These are phyloP conservation scores for Corylus avellana DNA, from an alignment of 306 rosid species.

Conservation along the genomic window DNA sequence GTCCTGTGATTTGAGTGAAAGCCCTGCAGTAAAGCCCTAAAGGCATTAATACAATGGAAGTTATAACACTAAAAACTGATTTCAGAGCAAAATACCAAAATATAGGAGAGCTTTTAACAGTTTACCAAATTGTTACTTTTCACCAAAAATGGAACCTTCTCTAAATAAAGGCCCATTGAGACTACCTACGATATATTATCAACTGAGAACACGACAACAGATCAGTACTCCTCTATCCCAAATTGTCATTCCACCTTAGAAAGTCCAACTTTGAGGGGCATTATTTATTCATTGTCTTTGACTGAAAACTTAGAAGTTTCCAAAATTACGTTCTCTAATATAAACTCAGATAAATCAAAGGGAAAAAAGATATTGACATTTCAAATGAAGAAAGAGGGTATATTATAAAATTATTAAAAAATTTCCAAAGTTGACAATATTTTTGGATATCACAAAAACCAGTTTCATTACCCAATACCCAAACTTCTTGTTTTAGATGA, in stretches of 20 bases:
- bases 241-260: too few relatives aligned
- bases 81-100: neutral
- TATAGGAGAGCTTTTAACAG: neutral
- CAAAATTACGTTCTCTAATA: too few relatives aligned
- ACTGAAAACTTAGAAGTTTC: too few relatives aligned
- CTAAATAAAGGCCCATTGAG: neutral
- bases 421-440: neutral
- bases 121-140: neutral
- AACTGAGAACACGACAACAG: neutral
- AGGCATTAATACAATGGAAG: neutral
- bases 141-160: neutral
- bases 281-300: too few relatives aligned
- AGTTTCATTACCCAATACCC: neutral
- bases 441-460: neutral
- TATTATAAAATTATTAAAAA: neutral
- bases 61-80: neutral
- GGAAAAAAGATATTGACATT: neutral
- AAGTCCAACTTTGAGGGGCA: too few relatives aligned
- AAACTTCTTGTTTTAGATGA: neutral
- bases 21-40: conserved; percentile 40
- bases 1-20: conserved; percentile 80
- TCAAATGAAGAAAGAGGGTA: neutral
- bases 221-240: neutral
- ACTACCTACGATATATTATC: neutral
- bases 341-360: neutral